Evolutionary conservation across 768 basidiomycete genomes (phyloP), one percentile per base, ranked within the genome.

Genomic region (Melanogaster broomeanus): DNA sequence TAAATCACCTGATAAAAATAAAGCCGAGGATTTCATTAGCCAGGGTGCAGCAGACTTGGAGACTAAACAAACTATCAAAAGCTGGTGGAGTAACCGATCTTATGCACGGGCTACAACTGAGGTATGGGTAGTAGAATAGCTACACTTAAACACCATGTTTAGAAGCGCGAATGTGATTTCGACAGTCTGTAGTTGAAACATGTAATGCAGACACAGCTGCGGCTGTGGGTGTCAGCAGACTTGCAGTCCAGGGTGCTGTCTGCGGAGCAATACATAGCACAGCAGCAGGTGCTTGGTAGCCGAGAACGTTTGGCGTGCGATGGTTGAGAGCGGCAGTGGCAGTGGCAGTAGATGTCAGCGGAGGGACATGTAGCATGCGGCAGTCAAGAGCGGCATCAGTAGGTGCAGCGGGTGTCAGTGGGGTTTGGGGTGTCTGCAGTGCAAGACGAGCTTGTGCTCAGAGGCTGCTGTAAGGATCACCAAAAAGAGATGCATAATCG

Each of bases 31-130:
- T 41, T 52, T 46, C 28, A 27, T 55, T 4, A 35, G 30, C 30
- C 42, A 55, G 21, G 68, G 68, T 6, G 21, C 43, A 3, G 28
- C 38, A 0, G 53, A 60, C 22, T 22, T 63, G 4, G 49, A 58
- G 41, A 33, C 16, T 3, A 44, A 31, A 19, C 50, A 55, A 24
- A 49, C 54, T 3, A 27, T 64, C 12, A 37, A 49, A 6, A 45
- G 41, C 25, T 70, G 69, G 67, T 38, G 33, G 38, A 49, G 18
- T 27, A 57, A 21, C 11, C 38, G 42, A 2, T 53, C 35, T 3
- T 19, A n/a, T 35, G 24, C 31, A 12, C 16, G 40, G 2, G 16
- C 49, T 4, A 51, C 35, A 21, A 31, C 21, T 9, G 49, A 55
- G 33, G 24, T 39, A 13, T 55, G 54, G 54, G 25, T 15, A 8